Conservation (phyloP, 257 asterid species). For the Lantana camara region DNA sequence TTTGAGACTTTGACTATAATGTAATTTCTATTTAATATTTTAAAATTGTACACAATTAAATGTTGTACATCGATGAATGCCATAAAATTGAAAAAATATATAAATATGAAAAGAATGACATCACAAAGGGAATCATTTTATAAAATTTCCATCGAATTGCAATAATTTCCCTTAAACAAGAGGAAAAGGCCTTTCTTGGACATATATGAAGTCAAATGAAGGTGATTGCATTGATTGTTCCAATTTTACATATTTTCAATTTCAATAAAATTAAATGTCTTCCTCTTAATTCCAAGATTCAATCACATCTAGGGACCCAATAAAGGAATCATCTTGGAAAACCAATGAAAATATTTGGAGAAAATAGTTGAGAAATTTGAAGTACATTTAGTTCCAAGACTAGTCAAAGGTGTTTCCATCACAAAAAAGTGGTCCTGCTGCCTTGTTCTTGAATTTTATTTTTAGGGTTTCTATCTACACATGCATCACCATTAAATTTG, state of each 20-base stretch:
- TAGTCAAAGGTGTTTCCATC: conserved; percentile 39
- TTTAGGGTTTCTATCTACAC: conserved; percentile 10
- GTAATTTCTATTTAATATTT: no score
- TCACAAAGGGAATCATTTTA: no score
- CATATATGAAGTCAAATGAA: neutral
- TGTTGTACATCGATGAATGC: no score
- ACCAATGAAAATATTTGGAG: conserved; percentile 30
- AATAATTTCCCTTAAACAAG: no score
- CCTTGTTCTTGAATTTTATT: neutral
- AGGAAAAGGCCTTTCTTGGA: neutral
- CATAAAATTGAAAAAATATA: no score
- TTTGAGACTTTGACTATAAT: no score
- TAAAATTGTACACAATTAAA: no score
- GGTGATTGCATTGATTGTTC: conserved; percentile 32
- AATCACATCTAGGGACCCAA: conserved; percentile 32
- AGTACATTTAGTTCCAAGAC: conserved; percentile 21
- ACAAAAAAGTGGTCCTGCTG: conserved; percentile 35
- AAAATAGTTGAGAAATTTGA: conserved; percentile 12
- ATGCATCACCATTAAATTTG: conserved; percentile 6
- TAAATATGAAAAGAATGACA: no score
- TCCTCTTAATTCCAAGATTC: neutral
- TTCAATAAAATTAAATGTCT: neutral
- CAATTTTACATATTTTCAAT: conserved; percentile 26
- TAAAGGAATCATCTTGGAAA: conserved; percentile 13
- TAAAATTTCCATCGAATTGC: no score